Evolutionary conservation across 805 yeast genomes (phyloP), one percentile per base, ranked within the genome.

Genomic region (Wickerhamomyces queroliae): DNA sequence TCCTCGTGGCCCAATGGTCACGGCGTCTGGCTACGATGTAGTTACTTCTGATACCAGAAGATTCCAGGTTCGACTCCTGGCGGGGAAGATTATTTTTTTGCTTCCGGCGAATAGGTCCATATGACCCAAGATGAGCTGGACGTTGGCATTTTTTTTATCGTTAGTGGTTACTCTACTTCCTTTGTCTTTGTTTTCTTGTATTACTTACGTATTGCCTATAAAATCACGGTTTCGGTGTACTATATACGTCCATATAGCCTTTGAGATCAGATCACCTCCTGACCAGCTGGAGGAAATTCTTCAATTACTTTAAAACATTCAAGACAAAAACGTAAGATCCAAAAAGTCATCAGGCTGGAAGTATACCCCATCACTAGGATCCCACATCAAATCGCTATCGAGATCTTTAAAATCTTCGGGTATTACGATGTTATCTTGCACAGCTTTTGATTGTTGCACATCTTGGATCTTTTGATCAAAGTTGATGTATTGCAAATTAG

Each of bases 1-100:
- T 72, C 76, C 78, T 72, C 76, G 73, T 72, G 76, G 76, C 78
- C 76, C 75, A 72, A 72, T 72, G 76, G 76, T 71, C 74, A 70
- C 71, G 77, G 76, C 76, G 76, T 71, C 75, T 69, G 77, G 76
- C 76, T 72, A 70, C 76, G 76, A 65, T 62, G 67, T 65, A 61
- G 70, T 58, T 47, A 55, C 59, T 44, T 69, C 72, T 48, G 63
- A 40, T 50, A 55, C 59, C 59, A 55, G 59, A 55, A 55, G 59
- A 55, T 53, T 55, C 59, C 59, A 55, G 59, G 59, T 55, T 55
- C 59, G 59, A 55, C 56, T 53, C 59, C 59, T 55, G 59, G 59
- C 59, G 59, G 59, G 58, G 59, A 55, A 55, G 59, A 51, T 50
- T 44, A 44, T 46, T 45, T 54, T 48, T 40, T 22, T 16, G 8